Base-by-base conservation (phyloP, 2,329 filamentous ascomycete genomes). In the Fusarium sp. region DNA sequence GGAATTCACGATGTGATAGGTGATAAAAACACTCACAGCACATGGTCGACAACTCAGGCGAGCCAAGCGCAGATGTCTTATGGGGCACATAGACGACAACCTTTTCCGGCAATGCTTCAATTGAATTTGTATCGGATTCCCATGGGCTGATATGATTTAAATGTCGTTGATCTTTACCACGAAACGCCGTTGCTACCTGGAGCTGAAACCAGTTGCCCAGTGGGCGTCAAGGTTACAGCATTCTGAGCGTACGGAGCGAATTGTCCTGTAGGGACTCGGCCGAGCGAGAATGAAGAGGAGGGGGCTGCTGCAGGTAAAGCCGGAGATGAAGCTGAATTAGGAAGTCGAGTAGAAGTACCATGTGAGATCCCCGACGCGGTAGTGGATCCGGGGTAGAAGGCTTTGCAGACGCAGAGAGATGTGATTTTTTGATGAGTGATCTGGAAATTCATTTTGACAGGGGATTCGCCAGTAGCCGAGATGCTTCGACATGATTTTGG, bases 241-340 rank as follows among this genome's bases (percentile, higher is more conserved):
- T 55, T 42, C 33, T 50, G 50, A 55, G 49, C 33, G 38, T 50
- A 23, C 35, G 46, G 66, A 49, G 55, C 50, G 62, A 61, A 57
- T 54, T 39, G 49, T 60, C 44, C 45, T 66, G 61, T 68, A 51
- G 57, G 51, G 62, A 61, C 68, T 70, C 68, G 68, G 68, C 68
- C 68, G 68, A 70, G 65, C 63, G 56, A 59, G 14, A 19, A 19
- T 17, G 43, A 19, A 33, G 31, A 33, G 29, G 37, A 45, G 35
- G 23, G 37, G 35, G 19, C 19, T 19, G 19, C 19, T 44, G 19
- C 15, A 31, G 36, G 49, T 44, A 48, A 55, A 4, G 41, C 53
- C 68, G 68, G 68, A 70, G 67, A 70, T 70, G 68, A 70, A 70
- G 68, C 68, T 57, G 53, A 50, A 70, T 61, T 47, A 55, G 68